A percentile compares a stretch with the other conserved stretches of the same genome.
Conservation (phyloP, 23 red algal species). For the Cyanidium caldarium region DNA sequence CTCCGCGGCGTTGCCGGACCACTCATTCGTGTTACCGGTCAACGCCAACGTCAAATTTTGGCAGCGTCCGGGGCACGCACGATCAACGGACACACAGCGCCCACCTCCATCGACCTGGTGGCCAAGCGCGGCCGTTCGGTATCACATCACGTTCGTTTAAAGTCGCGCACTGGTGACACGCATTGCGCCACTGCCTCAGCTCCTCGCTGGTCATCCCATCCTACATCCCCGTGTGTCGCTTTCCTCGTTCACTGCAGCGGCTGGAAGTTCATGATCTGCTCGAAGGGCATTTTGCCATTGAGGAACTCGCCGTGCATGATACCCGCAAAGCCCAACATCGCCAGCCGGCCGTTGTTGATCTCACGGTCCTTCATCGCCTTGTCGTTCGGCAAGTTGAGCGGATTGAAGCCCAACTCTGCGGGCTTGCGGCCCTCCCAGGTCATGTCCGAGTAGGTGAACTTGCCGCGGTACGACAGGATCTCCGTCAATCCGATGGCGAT, state of each 20-base stretch:
- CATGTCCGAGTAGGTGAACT: neutral
- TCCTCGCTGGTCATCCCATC: too few species aligned
- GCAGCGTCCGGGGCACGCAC: too few species aligned
- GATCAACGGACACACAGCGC: too few species aligned
- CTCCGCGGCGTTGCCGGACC: too few species aligned
- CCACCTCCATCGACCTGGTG: too few species aligned
- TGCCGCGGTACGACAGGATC: conserved; percentile 15
- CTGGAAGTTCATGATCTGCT: conserved; percentile 3
- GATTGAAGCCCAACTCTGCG: conserved; percentile 1
- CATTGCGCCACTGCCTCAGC: too few species aligned
- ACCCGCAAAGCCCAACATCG: conserved; percentile 1
- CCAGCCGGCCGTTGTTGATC: neutral
- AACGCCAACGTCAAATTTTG: too few species aligned
- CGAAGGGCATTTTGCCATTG: neutral
- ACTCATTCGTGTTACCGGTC: too few species aligned
- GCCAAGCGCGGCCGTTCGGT: too few species aligned
- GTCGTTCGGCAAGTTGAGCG: conserved; percentile 5
- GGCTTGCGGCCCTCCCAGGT: neutral
- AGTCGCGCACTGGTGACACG: too few species aligned
- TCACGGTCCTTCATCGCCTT: conserved; percentile 1
- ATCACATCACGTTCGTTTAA: too few species aligned
- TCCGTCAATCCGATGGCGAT: conserved; percentile 51
- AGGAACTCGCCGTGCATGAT: conserved; percentile 5
- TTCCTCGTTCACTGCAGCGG: neutral
- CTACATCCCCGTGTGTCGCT: neutral